phyloP scores from a whole-genome alignment of 1,284 basidiomycete species.

The Clitocybe nebularis region DNA sequence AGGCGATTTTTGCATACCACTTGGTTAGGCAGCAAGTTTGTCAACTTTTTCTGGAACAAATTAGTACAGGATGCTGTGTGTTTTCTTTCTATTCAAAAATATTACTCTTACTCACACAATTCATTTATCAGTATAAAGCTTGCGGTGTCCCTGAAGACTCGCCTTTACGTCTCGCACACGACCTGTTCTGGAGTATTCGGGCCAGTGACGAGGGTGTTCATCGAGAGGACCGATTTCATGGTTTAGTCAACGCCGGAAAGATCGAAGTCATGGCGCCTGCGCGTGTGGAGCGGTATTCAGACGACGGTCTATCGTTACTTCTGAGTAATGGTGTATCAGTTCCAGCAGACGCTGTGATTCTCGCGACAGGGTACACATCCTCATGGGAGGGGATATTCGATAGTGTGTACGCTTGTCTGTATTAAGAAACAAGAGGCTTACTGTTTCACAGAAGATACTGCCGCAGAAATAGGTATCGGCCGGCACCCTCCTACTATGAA shows the following conservation, averaged over 20 bases:
- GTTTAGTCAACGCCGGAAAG: slow-evolving; percentile 35
- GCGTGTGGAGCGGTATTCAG: slow-evolving; percentile 33
- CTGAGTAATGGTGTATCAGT: slow-evolving; percentile 37
- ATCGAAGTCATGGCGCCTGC: slow-evolving; percentile 43
- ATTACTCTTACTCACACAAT: background rate
- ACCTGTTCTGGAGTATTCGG: slow-evolving; percentile 44
- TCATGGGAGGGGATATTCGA: slow-evolving; percentile 19
- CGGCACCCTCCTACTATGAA: slow-evolving; percentile 10
- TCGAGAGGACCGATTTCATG: slow-evolving; percentile 34
- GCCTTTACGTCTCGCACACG: slow-evolving; percentile 38
- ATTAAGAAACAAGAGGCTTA: too few species aligned
- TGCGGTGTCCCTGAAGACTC: slow-evolving; percentile 37
- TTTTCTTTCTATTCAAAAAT: background rate
- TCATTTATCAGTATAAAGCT: slow-evolving; percentile 32
- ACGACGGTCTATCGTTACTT: slow-evolving; percentile 36
- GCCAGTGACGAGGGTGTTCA: slow-evolving; percentile 47
- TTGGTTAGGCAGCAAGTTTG: slow-evolving; percentile 36
- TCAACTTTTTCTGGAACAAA: slow-evolving; percentile 32
- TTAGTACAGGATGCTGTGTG: slow-evolving; percentile 29
- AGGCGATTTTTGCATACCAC: slow-evolving; percentile 42
- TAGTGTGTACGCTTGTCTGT: slow-evolving; percentile 10
- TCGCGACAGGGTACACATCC: slow-evolving; percentile 49
- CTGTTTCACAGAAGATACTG: slow-evolving; percentile 15
- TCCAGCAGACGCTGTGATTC: slow-evolving; percentile 41
- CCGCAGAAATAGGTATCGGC: slow-evolving; percentile 15